Percentiles rank a stretch among this genome's conserved stretches.
These are phyloP conservation scores for Mycena alexandri DNA, from an alignment of 768 basidiomycete species.

Conservation along the genomic window DNA sequence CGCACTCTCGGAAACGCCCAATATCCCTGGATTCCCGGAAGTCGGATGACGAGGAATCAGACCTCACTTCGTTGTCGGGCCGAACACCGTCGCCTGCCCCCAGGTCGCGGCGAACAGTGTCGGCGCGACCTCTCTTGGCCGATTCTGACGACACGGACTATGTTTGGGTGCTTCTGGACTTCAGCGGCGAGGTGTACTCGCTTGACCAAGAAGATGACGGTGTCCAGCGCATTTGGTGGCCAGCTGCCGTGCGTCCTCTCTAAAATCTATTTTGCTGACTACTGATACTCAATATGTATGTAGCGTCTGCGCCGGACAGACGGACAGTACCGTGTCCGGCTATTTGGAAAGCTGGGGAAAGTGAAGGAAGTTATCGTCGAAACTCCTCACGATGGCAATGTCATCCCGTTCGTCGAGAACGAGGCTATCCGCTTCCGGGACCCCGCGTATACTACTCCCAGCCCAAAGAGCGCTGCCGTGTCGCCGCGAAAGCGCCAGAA, in stretches of 20 bases:
- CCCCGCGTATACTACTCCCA: constrained; percentile 43
- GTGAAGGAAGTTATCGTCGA: constrained; percentile 44
- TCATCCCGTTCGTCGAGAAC: constrained; percentile 54
- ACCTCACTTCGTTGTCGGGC: constrained; percentile 38
- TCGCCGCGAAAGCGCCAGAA: constrained; percentile 65
- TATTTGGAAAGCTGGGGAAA: constrained; percentile 41
- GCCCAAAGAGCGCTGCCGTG: constrained; percentile 9
- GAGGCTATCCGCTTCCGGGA: constrained; percentile 54
- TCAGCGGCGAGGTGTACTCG: constrained; percentile 50
- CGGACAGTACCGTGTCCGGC: constrained; percentile 26
- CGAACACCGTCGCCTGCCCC: constrained; percentile 8
- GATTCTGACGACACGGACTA: constrained; percentile 37
- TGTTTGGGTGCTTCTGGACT: constrained; percentile 69
- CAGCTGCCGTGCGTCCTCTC: constrained; percentile 65
- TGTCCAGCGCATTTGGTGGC: constrained; percentile 73
- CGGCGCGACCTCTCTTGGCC: not conserved
- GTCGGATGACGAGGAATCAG: constrained; percentile 29
- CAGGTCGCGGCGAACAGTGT: constrained; percentile 33
- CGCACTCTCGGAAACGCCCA: constrained; percentile 4
- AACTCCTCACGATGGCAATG: constrained; percentile 53
- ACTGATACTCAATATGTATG: not conserved
- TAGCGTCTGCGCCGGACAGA: not conserved
- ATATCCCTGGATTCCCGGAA: constrained; percentile 28
- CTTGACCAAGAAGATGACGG: constrained; percentile 41
- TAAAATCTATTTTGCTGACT: constrained; percentile 25